Evolutionary conservation across 345 rosid genomes (phyloP).

Genomic region (Populus deltoides): DNA sequence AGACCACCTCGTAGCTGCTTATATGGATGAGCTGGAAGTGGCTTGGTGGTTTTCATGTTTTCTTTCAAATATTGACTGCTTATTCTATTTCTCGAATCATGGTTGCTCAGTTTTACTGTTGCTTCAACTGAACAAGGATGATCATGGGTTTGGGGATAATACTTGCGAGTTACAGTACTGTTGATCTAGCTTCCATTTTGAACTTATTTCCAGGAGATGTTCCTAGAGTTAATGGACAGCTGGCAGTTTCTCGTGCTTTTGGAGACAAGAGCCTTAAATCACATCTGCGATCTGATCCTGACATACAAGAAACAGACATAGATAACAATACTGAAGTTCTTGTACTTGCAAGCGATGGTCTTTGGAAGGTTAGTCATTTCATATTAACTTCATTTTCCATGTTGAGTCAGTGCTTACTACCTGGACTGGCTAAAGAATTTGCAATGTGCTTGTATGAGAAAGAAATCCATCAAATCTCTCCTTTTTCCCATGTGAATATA

Average conservation of each 20-base stretch:
- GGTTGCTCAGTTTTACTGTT: not conserved
- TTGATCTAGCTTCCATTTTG: not conserved
- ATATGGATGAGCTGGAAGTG: not conserved
- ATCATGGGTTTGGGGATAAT: not conserved
- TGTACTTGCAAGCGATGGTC: constrained; percentile 69
- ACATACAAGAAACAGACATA: constrained; percentile 35
- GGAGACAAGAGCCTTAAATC: constrained; percentile 74
- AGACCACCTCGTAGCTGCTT: not conserved
- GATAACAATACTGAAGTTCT: constrained; percentile 41
- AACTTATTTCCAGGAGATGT: constrained; percentile 57
- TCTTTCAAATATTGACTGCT: not conserved
- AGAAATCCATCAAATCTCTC: not conserved
- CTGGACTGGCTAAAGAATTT: not conserved
- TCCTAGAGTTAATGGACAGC: constrained; percentile 71
- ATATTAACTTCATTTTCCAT: not conserved
- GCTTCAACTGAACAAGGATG: not conserved
- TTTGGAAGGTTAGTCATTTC: constrained; percentile 57
- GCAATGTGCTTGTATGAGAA: not conserved
- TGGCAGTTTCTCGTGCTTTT: constrained; percentile 76
- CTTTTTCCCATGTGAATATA: not conserved
- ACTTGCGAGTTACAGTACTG: not conserved
- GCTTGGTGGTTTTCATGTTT: not conserved
- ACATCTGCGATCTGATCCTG: constrained; percentile 63
- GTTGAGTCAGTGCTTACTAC: not conserved
- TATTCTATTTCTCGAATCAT: no score